Conservation (phyloP, 208 protist species). For the Leishmania martiniquensis region DNA sequence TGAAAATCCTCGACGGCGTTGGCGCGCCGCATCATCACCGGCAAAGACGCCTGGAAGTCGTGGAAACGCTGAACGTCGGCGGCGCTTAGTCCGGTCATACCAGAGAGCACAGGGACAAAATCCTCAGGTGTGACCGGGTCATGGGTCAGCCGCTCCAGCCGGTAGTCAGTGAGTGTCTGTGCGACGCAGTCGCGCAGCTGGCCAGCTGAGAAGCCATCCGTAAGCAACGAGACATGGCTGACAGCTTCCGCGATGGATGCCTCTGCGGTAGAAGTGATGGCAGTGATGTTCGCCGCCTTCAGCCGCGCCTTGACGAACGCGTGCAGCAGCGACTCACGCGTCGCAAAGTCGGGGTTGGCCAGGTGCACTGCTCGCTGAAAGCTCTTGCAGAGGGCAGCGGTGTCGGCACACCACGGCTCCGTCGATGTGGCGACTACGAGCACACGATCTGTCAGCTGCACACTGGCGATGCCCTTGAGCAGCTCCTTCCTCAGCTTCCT, state of each 20-base stretch:
- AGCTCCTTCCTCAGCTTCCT: constrained; percentile 94
- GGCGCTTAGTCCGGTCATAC: constrained; percentile 45
- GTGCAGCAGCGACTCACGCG: constrained; percentile 74
- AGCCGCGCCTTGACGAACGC: constrained; percentile 43
- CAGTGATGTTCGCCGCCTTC: constrained; percentile 6
- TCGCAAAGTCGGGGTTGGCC: constrained; percentile 87
- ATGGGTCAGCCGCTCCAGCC: constrained; percentile 72
- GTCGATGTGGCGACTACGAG: constrained; percentile 82
- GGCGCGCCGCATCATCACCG: constrained; percentile 67
- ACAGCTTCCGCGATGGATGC: constrained; percentile 38
- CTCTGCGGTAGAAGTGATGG: constrained; percentile 18
- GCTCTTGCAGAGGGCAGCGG: constrained; percentile 49
- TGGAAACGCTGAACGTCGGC: constrained; percentile 65
- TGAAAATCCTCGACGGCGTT: constrained; percentile 78
- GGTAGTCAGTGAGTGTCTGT: constrained; percentile 63
- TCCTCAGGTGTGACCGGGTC: constrained; percentile 67
- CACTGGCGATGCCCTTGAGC: constrained; percentile 66
- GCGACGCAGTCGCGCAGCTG: constrained; percentile 63
- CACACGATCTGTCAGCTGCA: constrained; percentile 90
- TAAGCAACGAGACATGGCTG: constrained; percentile 77
- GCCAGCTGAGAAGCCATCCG: constrained; percentile 72
- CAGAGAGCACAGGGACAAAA: constrained; percentile 78
- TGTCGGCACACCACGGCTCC: constrained; percentile 80
- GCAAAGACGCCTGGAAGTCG: constrained; percentile 66
- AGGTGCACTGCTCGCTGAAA: constrained; percentile 86